These are phyloP conservation scores for Arabis alpina DNA, from an alignment of 345 rosid genomes.

Conservation along the genomic window DNA sequence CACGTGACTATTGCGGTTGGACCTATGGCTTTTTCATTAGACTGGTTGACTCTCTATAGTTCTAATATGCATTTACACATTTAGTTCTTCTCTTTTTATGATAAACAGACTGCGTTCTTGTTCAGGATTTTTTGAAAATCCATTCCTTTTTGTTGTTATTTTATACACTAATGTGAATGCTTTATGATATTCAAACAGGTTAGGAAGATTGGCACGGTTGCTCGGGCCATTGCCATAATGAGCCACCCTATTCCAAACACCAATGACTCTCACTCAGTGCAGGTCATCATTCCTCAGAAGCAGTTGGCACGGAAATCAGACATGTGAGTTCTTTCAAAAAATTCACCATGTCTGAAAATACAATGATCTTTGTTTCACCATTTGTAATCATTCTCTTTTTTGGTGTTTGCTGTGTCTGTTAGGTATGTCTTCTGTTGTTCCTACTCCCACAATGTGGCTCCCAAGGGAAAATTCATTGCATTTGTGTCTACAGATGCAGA, in stretches of 20 bases:
- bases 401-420: not conserved
- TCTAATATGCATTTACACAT: not conserved
- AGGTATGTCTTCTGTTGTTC: conserved; percentile 98
- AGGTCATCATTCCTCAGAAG: conserved; percentile 94
- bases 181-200: conserved; percentile 54
- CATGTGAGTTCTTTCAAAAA: conserved; percentile 53
- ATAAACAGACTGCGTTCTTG: not conserved
- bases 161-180: not conserved
- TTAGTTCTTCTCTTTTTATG: not conserved
- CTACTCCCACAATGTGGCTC: conserved; percentile 91
- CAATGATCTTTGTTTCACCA: not conserved
- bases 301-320: conserved; percentile 93
- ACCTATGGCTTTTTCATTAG: not conserved
- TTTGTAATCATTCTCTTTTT: not conserved
- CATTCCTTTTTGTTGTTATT: not conserved
- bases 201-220: conserved; percentile 84
- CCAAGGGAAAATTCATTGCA: conserved; percentile 90
- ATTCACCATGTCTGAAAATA: not conserved
- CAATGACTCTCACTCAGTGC: conserved; percentile 82
- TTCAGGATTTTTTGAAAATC: not conserved
- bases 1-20: not conserved
- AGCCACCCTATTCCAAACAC: conserved; percentile 93
- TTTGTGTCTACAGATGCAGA: conserved; percentile 94
- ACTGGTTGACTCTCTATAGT: not conserved
- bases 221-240: conserved; percentile 96